Evolutionary conservation across 805 yeast species (phyloP).

Genomic region (Zygotorulaspora chibaensis): DNA sequence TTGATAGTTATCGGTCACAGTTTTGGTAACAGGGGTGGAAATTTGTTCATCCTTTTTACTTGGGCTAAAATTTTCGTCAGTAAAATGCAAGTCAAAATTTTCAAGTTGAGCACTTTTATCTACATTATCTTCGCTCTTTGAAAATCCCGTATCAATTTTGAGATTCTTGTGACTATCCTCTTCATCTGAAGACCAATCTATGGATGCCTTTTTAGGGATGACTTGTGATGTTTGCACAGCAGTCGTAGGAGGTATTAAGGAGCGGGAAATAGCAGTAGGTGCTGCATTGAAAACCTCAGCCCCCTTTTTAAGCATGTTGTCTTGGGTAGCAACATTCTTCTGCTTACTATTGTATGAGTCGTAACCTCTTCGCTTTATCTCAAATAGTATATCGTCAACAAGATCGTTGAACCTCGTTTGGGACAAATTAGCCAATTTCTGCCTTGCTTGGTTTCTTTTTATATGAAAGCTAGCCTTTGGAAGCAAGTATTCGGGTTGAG

Average conservation of each 20-base stretch:
- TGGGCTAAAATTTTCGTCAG: conserved; percentile 7
- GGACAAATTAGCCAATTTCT: conserved; percentile 81
- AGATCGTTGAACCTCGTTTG: conserved; percentile 80
- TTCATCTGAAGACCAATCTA: conserved; percentile 87
- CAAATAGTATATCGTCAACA: conserved; percentile 82
- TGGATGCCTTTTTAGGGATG: conserved; percentile 77
- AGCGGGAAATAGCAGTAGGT: not conserved
- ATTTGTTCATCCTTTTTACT: conserved; percentile 6
- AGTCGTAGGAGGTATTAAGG: conserved; percentile 24
- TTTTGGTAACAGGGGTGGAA: conserved; percentile 5
- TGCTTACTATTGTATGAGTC: conserved; percentile 27
- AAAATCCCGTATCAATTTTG: not conserved
- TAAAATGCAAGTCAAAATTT: not conserved
- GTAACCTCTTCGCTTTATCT: conserved; percentile 72
- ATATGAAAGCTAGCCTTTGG: conserved; percentile 80
- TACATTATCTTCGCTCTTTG: not conserved
- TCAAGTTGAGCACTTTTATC: not conserved
- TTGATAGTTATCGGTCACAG: conserved; percentile 10
- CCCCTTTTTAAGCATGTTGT: not conserved
- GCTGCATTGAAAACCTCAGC: not conserved
- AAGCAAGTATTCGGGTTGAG: conserved; percentile 58
- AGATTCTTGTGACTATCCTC: conserved; percentile 35
- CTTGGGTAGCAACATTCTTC: conserved; percentile 14
- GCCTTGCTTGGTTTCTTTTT: conserved; percentile 92
- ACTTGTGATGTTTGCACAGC: conserved; percentile 63